These are phyloP conservation scores for Tardiomyces digboiensis DNA, from an alignment of 1,139 yeast genomes.

Conservation along the genomic window DNA sequence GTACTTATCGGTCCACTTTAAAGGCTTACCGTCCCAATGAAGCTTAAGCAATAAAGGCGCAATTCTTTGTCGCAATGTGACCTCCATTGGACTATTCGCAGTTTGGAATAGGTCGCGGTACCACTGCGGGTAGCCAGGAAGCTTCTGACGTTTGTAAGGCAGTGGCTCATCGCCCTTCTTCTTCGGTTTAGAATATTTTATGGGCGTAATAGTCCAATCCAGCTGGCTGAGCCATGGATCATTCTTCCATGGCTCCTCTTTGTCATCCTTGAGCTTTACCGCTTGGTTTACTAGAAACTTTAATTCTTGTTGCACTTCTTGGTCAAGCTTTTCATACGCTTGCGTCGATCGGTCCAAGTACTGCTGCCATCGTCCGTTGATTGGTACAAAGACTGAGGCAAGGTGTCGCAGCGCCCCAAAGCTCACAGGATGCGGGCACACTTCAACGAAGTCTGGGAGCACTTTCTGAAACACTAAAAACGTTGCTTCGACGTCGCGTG, in stretches of 20 bases:
- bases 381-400: slow-evolving; percentile 73
- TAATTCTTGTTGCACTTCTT: slow-evolving; percentile 49
- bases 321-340: slow-evolving; percentile 50
- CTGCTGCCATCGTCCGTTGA: slow-evolving; percentile 61
- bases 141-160: slow-evolving; percentile 52
- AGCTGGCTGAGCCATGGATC: slow-evolving; percentile 92
- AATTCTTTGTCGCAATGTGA: slow-evolving; percentile 65
- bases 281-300: slow-evolving; percentile 52
- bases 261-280: slow-evolving; percentile 29
- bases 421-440: slow-evolving; percentile 91
- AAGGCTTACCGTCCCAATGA: slow-evolving; percentile 80
- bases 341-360: slow-evolving; percentile 64
- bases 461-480: slow-evolving; percentile 58
- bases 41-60: slow-evolving; percentile 69
- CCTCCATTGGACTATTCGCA: slow-evolving; percentile 34
- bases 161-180: slow-evolving; percentile 38
- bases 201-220: slow-evolving; percentile 70
- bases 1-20: slow-evolving; percentile 63
- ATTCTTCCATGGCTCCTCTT: slow-evolving; percentile 24
- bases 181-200: slow-evolving; percentile 60
- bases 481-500: slow-evolving; percentile 73
- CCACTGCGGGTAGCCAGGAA: slow-evolving; percentile 96
- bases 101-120: slow-evolving; percentile 61
- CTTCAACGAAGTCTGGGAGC: slow-evolving; percentile 54
- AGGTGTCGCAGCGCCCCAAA: slow-evolving; percentile 79